phyloP scores from a whole-genome alignment of 805 yeast species.

The Isabelozyma rhagii region DNA sequence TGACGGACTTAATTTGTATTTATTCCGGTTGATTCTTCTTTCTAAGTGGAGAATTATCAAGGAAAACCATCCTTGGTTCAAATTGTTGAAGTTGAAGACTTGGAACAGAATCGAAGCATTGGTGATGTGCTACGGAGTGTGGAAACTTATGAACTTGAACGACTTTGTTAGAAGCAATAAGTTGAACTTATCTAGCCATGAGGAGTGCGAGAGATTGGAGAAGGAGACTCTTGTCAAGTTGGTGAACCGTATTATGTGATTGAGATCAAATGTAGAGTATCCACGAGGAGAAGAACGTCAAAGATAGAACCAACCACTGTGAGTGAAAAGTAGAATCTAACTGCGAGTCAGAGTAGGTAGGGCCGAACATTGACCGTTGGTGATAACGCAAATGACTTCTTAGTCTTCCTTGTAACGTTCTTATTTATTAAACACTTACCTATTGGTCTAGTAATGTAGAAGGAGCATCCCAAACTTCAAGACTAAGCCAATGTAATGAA shows the following conservation, averaged over 20 bases:
- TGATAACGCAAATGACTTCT: too few relatives aligned
- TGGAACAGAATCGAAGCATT: constrained; percentile 33
- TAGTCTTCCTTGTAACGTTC: too few relatives aligned
- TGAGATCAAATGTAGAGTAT: too few relatives aligned
- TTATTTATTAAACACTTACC: too few relatives aligned
- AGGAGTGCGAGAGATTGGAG: constrained; percentile 8
- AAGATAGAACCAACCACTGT: too few relatives aligned
- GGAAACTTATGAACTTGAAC: constrained; percentile 35
- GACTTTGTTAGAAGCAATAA: constrained; percentile 22
- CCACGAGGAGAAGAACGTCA: too few relatives aligned
- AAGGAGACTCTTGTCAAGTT: constrained; percentile 13
- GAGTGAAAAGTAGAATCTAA: too few relatives aligned
- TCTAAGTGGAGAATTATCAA: constrained; percentile 42
- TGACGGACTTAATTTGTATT: constrained; percentile 28
- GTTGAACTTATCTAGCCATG: constrained; percentile 5
- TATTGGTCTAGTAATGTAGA: too few relatives aligned
- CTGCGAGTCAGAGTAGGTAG: not conserved
- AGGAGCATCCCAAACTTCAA: too few relatives aligned
- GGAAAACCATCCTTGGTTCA: constrained; percentile 36
- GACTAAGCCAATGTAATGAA: too few relatives aligned
- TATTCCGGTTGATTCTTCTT: constrained; percentile 30
- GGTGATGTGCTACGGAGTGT: constrained; percentile 33
- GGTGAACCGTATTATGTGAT: constrained; percentile 19
- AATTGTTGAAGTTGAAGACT: constrained; percentile 16
- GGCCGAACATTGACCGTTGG: too few relatives aligned